Base-by-base conservation (phyloP, 2,329 filamentous ascomycete species). In the Ceratocystis destructans region DNA sequence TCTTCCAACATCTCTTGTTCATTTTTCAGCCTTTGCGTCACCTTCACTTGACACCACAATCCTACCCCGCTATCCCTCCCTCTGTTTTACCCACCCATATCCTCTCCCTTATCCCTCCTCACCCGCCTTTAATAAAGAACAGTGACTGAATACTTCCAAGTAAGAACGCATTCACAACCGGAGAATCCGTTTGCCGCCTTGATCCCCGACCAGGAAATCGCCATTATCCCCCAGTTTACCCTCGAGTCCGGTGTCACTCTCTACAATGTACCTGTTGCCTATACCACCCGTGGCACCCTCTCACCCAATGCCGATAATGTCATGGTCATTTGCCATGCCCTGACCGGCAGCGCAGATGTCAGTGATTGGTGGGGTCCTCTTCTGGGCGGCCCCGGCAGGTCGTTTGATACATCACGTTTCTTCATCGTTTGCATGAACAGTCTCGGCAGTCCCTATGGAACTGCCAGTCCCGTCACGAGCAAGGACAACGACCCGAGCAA, bases 211-310 rank as follows among this genome's bases (percentile, higher is more conserved):
- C 94, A 97, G 77, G 82, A 87, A 65, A 88, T 96, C 72, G 90
- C 88, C 67, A 84, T 94, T 68, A 84, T 99, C 66, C 93, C 94
- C 1, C 86, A 87, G 31, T 96, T 96, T 75, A 91, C 88, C 7
- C 88, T 99, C 70, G 94, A 99, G 76, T 97, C 92, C 1, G 94
- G 94, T 62, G 90, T 88, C 28, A 87, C 83, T 0, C 81, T 99
- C 22, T 78, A 82, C 71, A 94, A 97, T 83, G 80, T 87, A 17
- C 85, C 86, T 1, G 79, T 88, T 64, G 86, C 86, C 53, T 88
- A 87, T 74, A 88, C 84, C 59, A 86, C 83, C 25, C 78, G 83
- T 61, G 86, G 86, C 69, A 81, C 79, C 69, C 78, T 88, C 69
- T 83, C 83, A 28, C 75, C 80, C 20, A 75, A 79, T 28, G 78